Evolutionary conservation across 257 asterid species (phyloP).

Genomic region (Paulownia fortunei): DNA sequence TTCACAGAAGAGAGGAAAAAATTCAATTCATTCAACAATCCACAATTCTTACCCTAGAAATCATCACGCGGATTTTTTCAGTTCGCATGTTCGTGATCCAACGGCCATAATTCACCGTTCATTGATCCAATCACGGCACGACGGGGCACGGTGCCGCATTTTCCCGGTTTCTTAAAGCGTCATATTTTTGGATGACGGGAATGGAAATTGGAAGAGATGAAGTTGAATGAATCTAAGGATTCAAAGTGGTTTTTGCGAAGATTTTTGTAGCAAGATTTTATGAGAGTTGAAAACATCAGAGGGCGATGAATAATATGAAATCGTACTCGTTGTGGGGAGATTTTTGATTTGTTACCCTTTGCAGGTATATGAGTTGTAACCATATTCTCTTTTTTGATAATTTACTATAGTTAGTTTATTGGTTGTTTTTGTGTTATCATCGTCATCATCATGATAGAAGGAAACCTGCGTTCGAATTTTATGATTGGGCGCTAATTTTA

Average conservation of each 20-base stretch:
- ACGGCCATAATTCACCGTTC: constrained; percentile 28
- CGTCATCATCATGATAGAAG: constrained; percentile 22
- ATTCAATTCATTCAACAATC: constrained; percentile 9
- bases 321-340: constrained; percentile 12
- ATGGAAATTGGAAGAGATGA: constrained; percentile 29
- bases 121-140: constrained; percentile 44
- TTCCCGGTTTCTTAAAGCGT: constrained; percentile 24
- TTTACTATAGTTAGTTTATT: constrained; percentile 5
- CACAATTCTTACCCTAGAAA: constrained; percentile 15
- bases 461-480: constrained; percentile 12
- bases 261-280: constrained; percentile 27
- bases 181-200: constrained; percentile 27
- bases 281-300: constrained; percentile 35
- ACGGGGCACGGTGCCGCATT: constrained; percentile 34
- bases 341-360: constrained; percentile 26
- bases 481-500: constrained; percentile 33
- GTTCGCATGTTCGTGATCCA: constrained; percentile 26
- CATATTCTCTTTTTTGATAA: neutral
- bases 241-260: constrained; percentile 15
- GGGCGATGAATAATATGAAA: constrained; percentile 33
- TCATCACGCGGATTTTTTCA: constrained; percentile 21
- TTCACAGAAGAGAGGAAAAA: neutral
- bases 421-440: constrained; percentile 6
- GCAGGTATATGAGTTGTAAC: constrained; percentile 38
- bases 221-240: constrained; percentile 33